phyloP scores from a whole-genome alignment of 352 stramenopile genomes.

The Peronospora farinosa region DNA sequence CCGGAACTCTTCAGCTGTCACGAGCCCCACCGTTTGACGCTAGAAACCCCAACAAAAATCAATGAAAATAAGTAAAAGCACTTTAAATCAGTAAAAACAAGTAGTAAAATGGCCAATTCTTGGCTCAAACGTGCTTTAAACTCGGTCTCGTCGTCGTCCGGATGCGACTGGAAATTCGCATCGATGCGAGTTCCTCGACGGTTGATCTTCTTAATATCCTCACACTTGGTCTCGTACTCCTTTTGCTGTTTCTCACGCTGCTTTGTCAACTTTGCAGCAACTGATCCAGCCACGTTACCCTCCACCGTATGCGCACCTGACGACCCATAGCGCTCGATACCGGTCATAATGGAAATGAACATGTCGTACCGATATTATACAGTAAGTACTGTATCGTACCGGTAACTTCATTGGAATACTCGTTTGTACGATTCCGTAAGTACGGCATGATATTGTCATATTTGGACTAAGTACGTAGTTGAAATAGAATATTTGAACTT shows the following conservation, averaged over 20 bases:
- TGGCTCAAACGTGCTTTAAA: conserved; percentile 55
- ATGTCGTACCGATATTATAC: too few relatives aligned
- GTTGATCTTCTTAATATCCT: conserved; percentile 83
- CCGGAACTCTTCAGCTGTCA: conserved; percentile 93
- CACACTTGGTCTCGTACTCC: conserved; percentile 91
- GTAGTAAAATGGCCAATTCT: background rate
- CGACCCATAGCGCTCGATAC: conserved; percentile 73
- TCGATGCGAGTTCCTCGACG: conserved; percentile 85
- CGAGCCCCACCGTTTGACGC: conserved; percentile 86
- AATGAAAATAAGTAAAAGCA: background rate
- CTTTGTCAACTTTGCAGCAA: conserved; percentile 88
- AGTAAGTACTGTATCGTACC: background rate
- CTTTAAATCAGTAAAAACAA: background rate
- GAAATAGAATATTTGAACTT: conserved; percentile 3
- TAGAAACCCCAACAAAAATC: conserved; percentile 15
- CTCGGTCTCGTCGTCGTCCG: conserved; percentile 76
- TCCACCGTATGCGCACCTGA: conserved; percentile 94
- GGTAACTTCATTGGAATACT: background rate
- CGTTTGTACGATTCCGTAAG: too few relatives aligned
- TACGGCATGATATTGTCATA: conserved; percentile 14
- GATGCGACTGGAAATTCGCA: conserved; percentile 85
- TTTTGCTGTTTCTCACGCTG: conserved; percentile 90
- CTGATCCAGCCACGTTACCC: conserved; percentile 90
- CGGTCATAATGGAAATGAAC: conserved; percentile 30
- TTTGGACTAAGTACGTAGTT: conserved; percentile 20